Base-by-base conservation (phyloP, 179 eudicot genomes). In the Actinidia chinensis region DNA sequence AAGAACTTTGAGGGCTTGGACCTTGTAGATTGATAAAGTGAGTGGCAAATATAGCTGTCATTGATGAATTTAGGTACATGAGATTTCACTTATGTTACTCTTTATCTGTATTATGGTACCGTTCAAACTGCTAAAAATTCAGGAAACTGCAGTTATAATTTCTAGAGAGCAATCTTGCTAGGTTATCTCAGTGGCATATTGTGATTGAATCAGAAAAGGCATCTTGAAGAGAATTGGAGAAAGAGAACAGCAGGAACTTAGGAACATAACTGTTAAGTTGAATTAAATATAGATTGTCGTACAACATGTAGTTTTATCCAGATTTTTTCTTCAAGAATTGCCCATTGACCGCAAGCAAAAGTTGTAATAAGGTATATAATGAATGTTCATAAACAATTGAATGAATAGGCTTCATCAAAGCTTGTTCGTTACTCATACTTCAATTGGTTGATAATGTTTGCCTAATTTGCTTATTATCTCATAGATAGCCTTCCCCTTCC, bases 1-100 rank as follows among this genome's bases (percentile, higher is more conserved):
- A 93, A 91, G 88, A 95, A 93, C 81, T 93, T 95, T 75, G 97
- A 95, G 84, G 99, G 97, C 23, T 84, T 95, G 85, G 91, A 91
- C 83, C 85, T 93, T 68, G 93, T 95, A 87, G 87, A 87, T 93
- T 88, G 93, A 85, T 79, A 52, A 77, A 83, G 98, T 95, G 79
- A 89, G 94, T 80, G 25, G 68, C 9, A 44, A 33, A 18, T 52
- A 6, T 17, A 58, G 6, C 10, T 71, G 23, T 36, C 14, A 36
- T 6, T 70, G 33, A 56, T 43, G 68, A 55, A 23, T 6, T 18
- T 42, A 36, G 13, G 66, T 12, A 61, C n/a, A 23, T 14, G 48
- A 36, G 22, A 25, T 61, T 46, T 59, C 42, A 17, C n/a, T 50
- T 28, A 17, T 56, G 20, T 33, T 5, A 48, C 36, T 18, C 13